Evolutionary conservation across 1,284 basidiomycete genomes (phyloP).

Genomic region (Trichosporon faecale): DNA sequence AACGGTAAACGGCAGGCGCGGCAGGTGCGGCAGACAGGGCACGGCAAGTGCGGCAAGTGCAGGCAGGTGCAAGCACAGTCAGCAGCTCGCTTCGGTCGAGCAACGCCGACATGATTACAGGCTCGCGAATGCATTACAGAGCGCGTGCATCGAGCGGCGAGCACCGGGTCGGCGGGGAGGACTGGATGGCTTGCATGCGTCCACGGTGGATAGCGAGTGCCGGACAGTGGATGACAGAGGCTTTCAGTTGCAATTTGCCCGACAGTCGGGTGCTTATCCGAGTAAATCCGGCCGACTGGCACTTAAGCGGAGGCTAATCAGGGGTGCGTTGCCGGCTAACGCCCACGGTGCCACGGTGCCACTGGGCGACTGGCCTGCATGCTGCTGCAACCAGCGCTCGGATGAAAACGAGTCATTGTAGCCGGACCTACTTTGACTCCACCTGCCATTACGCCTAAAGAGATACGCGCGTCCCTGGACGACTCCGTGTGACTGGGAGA

Average conservation of each 20-base stretch:
- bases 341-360: background rate
- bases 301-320: slow-evolving; percentile 5
- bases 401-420: slow-evolving; percentile 8
- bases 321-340: slow-evolving; percentile 5
- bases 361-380: background rate
- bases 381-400: background rate
- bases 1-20: background rate
- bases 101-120: background rate
- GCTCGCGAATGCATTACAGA: background rate
- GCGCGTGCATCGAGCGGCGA: background rate
- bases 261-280: slow-evolving; percentile 6
- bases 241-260: slow-evolving; percentile 5
- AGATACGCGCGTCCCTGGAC: slow-evolving; percentile 5
- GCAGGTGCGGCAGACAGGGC: background rate
- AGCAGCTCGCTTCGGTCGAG: slow-evolving; percentile 5
- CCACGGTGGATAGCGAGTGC: background rate
- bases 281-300: slow-evolving; percentile 16
- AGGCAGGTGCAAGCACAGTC: background rate
- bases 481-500: slow-evolving; percentile 3
- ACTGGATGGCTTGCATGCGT: background rate
- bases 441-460: slow-evolving; percentile 6
- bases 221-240: background rate
- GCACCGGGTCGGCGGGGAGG: background rate
- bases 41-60: too few relatives aligned
- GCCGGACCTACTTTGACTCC: slow-evolving; percentile 10